These are phyloP conservation scores for Calonectria crousiana DNA, from an alignment of 2,329 filamentous ascomycete species.

Conservation along the genomic window DNA sequence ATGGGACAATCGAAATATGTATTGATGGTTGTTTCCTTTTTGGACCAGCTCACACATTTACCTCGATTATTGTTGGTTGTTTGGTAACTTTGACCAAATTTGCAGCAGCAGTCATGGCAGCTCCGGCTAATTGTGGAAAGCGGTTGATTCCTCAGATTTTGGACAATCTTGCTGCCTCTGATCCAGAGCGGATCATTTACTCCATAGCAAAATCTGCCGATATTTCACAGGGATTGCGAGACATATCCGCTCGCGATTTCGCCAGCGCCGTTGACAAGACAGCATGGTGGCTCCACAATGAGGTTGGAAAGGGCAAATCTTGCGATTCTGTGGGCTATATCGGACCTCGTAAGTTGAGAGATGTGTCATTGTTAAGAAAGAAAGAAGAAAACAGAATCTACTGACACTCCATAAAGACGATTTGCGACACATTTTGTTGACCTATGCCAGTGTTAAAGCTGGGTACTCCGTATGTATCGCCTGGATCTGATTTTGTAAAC, in stretches of 20 bases:
- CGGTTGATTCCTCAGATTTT: slow-evolving; percentile 46
- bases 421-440: slow-evolving; percentile 46
- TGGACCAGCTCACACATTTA: background rate
- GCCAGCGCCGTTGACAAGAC: slow-evolving; percentile 45
- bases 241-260: slow-evolving; percentile 42
- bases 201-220: slow-evolving; percentile 36
- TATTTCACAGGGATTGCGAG: slow-evolving; percentile 30
- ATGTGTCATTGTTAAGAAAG: background rate
- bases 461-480: slow-evolving; percentile 44
- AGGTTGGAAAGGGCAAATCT: slow-evolving; percentile 31
- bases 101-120: background rate
- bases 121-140: slow-evolving; percentile 31
- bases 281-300: slow-evolving; percentile 45
- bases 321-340: slow-evolving; percentile 46
- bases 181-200: slow-evolving; percentile 43
- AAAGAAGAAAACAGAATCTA: background rate
- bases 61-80: background rate
- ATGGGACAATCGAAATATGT: background rate
- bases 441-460: slow-evolving; percentile 49
- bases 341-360: slow-evolving; percentile 47
- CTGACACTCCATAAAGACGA: slow-evolving; percentile 39
- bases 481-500: background rate
- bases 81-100: background rate
- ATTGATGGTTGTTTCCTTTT: background rate
- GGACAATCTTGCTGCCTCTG: slow-evolving; percentile 38